Percentiles rank a stretch among this genome's conserved stretches.
Conservation (phyloP, 768 basidiomycete genomes). For the Tylopilus rubrobrunneus region DNA sequence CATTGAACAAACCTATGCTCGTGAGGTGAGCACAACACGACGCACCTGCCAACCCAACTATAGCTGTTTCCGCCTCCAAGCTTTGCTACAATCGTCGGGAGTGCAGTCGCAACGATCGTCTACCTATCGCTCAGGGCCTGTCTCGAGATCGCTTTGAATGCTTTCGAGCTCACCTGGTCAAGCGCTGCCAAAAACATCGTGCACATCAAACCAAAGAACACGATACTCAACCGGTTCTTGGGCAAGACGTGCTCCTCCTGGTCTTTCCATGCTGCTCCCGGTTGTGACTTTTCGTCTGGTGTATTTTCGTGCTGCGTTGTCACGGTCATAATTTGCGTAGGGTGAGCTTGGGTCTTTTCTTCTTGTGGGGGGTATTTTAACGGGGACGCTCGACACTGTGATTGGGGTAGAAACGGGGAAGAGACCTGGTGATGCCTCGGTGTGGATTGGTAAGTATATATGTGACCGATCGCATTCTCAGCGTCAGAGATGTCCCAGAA, state of each 20-base stretch:
- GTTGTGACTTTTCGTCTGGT: slow-evolving; percentile 25
- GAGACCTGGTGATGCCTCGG: not conserved
- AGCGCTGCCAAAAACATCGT: slow-evolving; percentile 42
- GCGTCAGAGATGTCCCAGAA: not conserved
- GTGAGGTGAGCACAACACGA: not conserved
- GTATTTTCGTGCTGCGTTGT: not conserved
- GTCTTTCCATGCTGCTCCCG: slow-evolving; percentile 53
- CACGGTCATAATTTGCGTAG: slow-evolving; percentile 6
- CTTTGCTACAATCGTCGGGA: slow-evolving; percentile 67
- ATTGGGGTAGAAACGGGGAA: not conserved
- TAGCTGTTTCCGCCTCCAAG: slow-evolving; percentile 62
- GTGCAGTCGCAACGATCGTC: slow-evolving; percentile 72
- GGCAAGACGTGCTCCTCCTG: slow-evolving; percentile 56
- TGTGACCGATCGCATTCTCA: not conserved
- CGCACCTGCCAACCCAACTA: slow-evolving; percentile 71
- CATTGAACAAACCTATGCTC: not conserved
- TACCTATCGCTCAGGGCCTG: slow-evolving; percentile 11
- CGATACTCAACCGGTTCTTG: slow-evolving; percentile 20
- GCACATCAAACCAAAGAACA: slow-evolving; percentile 30
- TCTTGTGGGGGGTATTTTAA: not conserved
- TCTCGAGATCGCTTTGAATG: not conserved
- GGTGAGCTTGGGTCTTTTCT: not conserved
- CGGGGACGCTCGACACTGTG: not conserved
- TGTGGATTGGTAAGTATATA: not conserved
- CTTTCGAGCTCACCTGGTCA: slow-evolving; percentile 45